Percentiles rank a stretch among this genome's conserved stretches.
phyloP scores from a whole-genome alignment of 73 alveolate species.

The Paramecium tetraurelia region DNA sequence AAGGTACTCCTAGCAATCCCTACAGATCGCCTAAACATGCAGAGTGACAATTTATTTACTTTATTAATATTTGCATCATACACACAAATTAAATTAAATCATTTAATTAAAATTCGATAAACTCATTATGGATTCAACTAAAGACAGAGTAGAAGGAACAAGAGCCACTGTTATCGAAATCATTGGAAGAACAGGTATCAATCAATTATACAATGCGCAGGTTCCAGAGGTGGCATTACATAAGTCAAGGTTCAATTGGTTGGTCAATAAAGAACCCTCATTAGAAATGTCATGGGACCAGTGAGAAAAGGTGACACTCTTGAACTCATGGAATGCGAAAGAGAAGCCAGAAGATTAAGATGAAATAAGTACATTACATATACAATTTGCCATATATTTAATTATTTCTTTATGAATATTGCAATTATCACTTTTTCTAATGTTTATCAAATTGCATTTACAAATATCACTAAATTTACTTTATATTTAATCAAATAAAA shows the following conservation, averaged over 20 bases:
- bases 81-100: neutral
- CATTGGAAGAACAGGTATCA: slow-evolving; percentile 59
- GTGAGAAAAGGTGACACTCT: slow-evolving; percentile 98
- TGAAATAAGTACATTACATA: slow-evolving; percentile 51
- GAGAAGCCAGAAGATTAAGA: slow-evolving; percentile 99
- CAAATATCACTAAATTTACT: too few relatives aligned
- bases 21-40: neutral
- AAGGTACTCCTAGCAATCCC: slow-evolving; percentile 13
- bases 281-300: slow-evolving; percentile 99
- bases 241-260: slow-evolving; percentile 93
- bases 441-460: neutral
- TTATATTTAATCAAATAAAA: too few relatives aligned
- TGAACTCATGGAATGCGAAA: slow-evolving; percentile 98
- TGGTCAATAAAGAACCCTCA: slow-evolving; percentile 85
- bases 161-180: slow-evolving; percentile 60
- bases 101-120: neutral
- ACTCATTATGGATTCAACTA: slow-evolving; percentile 4
- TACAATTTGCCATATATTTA: neutral
- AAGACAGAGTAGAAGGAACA: slow-evolving; percentile 26
- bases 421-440: neutral
- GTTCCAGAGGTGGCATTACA: slow-evolving; percentile 99
- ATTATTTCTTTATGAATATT: neutral
- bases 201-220: slow-evolving; percentile 46
- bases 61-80: neutral
- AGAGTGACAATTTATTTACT: neutral